Conservation (phyloP, 345 rosid genomes). For the Dipteronia sinensis region DNA sequence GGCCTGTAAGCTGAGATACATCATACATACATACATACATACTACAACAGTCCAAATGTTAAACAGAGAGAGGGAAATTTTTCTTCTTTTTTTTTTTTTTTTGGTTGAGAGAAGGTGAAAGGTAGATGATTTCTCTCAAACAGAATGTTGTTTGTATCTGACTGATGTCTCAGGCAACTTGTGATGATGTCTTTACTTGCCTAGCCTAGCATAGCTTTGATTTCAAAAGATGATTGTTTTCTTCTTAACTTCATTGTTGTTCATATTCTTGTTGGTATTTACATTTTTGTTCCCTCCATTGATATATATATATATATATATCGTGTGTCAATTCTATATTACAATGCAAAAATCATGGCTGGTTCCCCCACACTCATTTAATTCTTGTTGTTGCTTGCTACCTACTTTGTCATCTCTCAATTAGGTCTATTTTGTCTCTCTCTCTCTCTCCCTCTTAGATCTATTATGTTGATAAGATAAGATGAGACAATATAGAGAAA, state of each 20-base stretch:
- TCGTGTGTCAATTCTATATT: neutral
- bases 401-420: neutral
- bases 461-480: neutral
- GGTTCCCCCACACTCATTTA: neutral
- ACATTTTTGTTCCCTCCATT: neutral
- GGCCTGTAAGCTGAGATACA: constrained; percentile 13
- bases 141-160: constrained; percentile 27
- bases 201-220: neutral
- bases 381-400: neutral
- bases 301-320: too few species aligned
- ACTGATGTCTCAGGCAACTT: constrained; percentile 22
- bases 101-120: neutral
- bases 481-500: neutral
- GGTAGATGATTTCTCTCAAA: constrained; percentile 11
- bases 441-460: neutral
- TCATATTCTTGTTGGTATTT: neutral
- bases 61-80: constrained; percentile 4
- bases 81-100: too few species aligned
- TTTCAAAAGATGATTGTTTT: neutral
- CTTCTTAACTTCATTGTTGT: neutral
- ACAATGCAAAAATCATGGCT: neutral
- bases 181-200: neutral
- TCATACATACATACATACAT: too few species aligned
- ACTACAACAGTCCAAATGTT: constrained; percentile 20
- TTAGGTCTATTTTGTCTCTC: too few species aligned